Conservation (phyloP, 495 filamentous ascomycete genomes). For the Penicillium lividum region DNA sequence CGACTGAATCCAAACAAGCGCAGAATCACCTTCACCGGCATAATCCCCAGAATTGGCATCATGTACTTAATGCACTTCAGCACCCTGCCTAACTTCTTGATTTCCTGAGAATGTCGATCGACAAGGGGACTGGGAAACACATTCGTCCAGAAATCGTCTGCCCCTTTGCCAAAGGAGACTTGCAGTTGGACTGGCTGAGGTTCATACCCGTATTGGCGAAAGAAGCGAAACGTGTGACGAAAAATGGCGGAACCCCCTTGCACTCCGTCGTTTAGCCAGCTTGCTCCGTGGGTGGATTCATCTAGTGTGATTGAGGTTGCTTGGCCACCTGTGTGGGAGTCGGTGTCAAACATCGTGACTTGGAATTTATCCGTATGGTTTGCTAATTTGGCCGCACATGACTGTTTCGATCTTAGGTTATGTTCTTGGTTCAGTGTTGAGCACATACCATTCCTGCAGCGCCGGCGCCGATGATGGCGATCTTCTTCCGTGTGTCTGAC, state of each 20-base stretch:
- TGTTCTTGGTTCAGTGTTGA: neutral
- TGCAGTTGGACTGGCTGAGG: conserved; percentile 74
- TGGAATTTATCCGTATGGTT: conserved; percentile 73
- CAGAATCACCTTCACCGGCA: conserved; percentile 72
- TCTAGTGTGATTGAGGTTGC: conserved; percentile 77
- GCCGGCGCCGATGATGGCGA: conserved; percentile 64
- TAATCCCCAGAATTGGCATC: conserved; percentile 68
- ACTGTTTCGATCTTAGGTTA: conserved; percentile 44
- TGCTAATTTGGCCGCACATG: conserved; percentile 72
- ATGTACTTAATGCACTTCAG: conserved; percentile 69
- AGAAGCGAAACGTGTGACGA: conserved; percentile 80
- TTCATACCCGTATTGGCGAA: conserved; percentile 64
- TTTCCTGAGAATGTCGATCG: conserved; percentile 61
- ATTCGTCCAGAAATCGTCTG: conserved; percentile 77
- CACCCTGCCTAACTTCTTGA: conserved; percentile 64
- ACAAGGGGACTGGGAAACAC: conserved; percentile 72
- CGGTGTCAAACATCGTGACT: conserved; percentile 71
- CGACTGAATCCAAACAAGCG: conserved; percentile 69
- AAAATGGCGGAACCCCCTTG: conserved; percentile 80
- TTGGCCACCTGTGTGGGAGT: conserved; percentile 73
- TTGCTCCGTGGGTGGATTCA: conserved; percentile 63
- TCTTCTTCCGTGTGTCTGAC: conserved; percentile 27
- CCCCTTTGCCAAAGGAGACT: conserved; percentile 76
- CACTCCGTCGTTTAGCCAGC: conserved; percentile 84
- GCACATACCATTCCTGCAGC: conserved; percentile 62